Evolutionary conservation across 2,329 filamentous ascomycete genomes (phyloP), one percentile per base, ranked within the genome.

Genomic region (Clonostachys rhizophaga): DNA sequence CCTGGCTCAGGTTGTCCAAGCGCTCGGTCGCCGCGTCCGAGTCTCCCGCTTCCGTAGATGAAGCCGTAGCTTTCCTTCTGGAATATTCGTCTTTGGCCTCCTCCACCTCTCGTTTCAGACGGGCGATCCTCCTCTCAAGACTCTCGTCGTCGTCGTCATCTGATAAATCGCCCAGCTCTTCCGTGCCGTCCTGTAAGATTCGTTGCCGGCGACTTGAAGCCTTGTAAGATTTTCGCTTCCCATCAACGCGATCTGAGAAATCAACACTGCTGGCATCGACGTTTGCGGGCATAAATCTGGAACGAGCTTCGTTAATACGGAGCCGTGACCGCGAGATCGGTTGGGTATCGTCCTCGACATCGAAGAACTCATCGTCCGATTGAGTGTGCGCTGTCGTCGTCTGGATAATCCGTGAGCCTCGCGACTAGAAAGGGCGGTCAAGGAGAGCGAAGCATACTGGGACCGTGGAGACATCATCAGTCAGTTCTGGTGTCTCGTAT

Each of bases 401-500:
- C 78, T 83, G 45, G 34, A 17, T 33, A 37, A 30, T 40, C 14
- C 36, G 36, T 39, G 14, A 39, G 24, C 24, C 24, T 30, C 24
- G 36, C 36, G 17, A 33, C 16, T 30, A 43, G 42, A 18, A 33
- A n/a, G 6, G 42, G 24, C 5, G 17, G 42, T 24, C 18, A n/a
- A n/a, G 34, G 42, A 43, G 16, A 34, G 44, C n/a, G 30, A 41
- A 6, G 3, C 80, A 67, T 72, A 92, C 89, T 47, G 85, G 88
- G 48, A 91, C 72, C 43, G 91, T 96, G 18, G 91, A 95, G 53
- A 83, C 87, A 66, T 95, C 91, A 61, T 96, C 90, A 48, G 87
- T 92, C 55, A 96, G 74, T 47, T 95, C 91, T 54, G 92, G 91
- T 14, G 94, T 97, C 69, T 97, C 92, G 74, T 96, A 97, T 59